Evolutionary conservation across 108 stramenopile genomes (phyloP).

Genomic region (Mediolabrus comicus): DNA sequence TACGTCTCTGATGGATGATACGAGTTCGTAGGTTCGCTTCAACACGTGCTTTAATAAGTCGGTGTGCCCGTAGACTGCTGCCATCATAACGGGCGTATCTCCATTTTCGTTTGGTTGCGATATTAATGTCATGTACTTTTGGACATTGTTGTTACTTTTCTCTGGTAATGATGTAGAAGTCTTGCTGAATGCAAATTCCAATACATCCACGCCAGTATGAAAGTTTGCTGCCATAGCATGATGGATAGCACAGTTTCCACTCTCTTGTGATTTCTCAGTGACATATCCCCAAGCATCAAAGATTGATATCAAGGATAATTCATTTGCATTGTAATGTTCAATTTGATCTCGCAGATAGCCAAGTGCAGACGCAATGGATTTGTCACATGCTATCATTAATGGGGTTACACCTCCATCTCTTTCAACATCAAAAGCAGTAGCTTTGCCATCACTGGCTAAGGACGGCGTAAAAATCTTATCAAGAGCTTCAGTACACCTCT

Average conservation of each 20-base stretch:
- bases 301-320: background rate
- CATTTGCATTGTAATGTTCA: background rate
- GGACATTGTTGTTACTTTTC: background rate
- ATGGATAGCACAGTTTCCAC: constrained; percentile 56
- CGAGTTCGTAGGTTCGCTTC: background rate
- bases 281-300: constrained; percentile 39
- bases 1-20: background rate
- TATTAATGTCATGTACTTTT: constrained; percentile 20
- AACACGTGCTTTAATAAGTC: constrained; percentile 13
- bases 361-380: constrained; percentile 30
- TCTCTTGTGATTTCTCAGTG: constrained; percentile 30
- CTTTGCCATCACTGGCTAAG: too few species aligned
- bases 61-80: constrained; percentile 31
- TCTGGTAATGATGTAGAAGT: background rate
- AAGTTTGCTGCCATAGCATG: constrained; percentile 60
- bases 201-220: constrained; percentile 34
- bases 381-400: constrained; percentile 69
- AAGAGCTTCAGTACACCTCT: background rate
- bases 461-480: background rate
- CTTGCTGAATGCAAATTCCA: constrained; percentile 16
- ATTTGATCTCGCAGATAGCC: constrained; percentile 23
- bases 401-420: constrained; percentile 48
- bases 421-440: background rate
- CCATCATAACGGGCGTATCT: constrained; percentile 75
- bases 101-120: constrained; percentile 49